Evolutionary conservation across 371 early-diverging fungal species (phyloP).

Genomic region (Fennellomyces sp.): DNA sequence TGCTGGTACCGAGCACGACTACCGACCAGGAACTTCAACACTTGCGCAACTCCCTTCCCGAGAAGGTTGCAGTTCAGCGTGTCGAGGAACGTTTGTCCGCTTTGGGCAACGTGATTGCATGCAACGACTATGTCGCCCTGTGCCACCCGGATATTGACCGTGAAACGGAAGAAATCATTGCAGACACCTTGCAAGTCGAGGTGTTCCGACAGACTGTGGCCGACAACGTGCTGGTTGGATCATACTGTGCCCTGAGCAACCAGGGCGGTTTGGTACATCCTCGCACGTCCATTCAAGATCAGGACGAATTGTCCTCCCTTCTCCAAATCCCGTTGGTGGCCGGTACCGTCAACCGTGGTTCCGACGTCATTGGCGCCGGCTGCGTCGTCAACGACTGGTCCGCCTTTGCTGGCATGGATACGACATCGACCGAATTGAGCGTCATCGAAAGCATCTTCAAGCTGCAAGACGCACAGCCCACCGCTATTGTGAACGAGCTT

Average conservation of each 20-base stretch:
- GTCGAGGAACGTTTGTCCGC: slow-evolving; percentile 99
- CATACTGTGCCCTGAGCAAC: slow-evolving; percentile 97
- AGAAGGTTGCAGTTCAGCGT: slow-evolving; percentile 93
- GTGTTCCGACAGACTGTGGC: slow-evolving; percentile 99
- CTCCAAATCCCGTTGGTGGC: slow-evolving; percentile 98
- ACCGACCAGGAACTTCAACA: slow-evolving; percentile 99
- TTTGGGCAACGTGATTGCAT: slow-evolving; percentile 99
- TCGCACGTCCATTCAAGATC: slow-evolving; percentile 94
- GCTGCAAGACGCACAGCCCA: slow-evolving; percentile 89
- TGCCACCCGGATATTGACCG: slow-evolving; percentile 99
- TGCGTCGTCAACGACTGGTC: slow-evolving; percentile 99
- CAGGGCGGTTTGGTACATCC: slow-evolving; percentile 99
- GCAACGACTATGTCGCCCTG: slow-evolving; percentile 99
- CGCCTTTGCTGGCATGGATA: slow-evolving; percentile 98
- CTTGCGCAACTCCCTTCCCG: slow-evolving; percentile 97
- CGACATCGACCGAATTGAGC: slow-evolving; percentile 97
- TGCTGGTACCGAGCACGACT: slow-evolving; percentile 96
- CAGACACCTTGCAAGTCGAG: slow-evolving; percentile 97
- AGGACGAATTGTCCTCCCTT: slow-evolving; percentile 98
- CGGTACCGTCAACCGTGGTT: slow-evolving; percentile 99
- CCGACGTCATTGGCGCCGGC: slow-evolving; percentile 98
- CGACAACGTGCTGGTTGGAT: slow-evolving; percentile 98
- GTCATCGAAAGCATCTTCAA: slow-evolving; percentile 99
- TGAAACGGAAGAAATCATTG: slow-evolving; percentile 99
- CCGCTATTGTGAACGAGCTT: slow-evolving; percentile 92